A percentile compares a stretch with the other conserved stretches of the same genome.
Conservation (phyloP, 257 asterid species). For the Solanum chmielewskii region DNA sequence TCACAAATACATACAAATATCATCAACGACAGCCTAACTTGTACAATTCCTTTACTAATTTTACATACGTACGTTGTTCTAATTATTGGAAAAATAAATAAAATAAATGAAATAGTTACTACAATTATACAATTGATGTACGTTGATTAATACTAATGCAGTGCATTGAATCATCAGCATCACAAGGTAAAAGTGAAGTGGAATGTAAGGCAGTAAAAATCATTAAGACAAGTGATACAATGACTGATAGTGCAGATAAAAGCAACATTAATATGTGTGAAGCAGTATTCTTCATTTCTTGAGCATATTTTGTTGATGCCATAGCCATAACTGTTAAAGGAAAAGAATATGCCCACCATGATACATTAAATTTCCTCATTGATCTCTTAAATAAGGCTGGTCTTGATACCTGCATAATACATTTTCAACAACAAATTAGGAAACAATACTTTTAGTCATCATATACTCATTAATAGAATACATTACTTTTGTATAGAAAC, state of each 20-base stretch:
- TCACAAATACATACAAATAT: neutral
- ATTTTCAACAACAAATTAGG: neutral
- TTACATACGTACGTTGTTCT: neutral
- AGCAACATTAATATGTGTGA: slow-evolving; percentile 5
- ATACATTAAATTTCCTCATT: slow-evolving; percentile 2
- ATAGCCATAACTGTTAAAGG: slow-evolving; percentile 1
- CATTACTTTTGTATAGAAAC: fast-evolving
- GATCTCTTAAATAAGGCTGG: slow-evolving; percentile 10
- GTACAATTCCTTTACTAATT: neutral
- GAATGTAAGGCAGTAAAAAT: neutral
- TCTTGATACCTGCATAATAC: neutral
- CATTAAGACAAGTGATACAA: neutral
- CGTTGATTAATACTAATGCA: neutral
- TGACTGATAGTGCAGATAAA: neutral
- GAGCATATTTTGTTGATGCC: slow-evolving; percentile 4
- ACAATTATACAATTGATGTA: neutral
- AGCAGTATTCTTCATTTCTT: neutral
- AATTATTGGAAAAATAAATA: neutral
- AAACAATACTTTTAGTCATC: neutral
- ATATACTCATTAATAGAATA: neutral
- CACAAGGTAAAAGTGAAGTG: neutral
- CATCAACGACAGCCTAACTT: neutral
- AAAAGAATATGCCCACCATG: slow-evolving; percentile 12
- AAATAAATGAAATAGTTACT: neutral
- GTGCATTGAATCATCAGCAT: neutral